Base-by-base conservation (phyloP, 345 rosid species). In the Eucalyptus tenuipes region DNA sequence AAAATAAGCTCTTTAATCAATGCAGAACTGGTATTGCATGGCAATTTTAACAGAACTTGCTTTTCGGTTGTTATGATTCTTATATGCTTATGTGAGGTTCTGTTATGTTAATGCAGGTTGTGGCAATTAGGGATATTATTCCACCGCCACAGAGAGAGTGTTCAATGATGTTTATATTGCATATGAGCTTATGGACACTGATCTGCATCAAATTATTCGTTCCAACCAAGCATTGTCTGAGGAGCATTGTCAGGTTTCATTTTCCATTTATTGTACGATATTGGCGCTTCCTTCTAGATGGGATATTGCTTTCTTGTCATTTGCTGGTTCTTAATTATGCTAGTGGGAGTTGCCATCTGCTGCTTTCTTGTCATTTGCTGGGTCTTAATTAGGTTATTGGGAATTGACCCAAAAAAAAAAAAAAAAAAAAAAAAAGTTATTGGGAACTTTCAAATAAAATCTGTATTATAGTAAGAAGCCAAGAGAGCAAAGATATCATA, bases 151-250 rank as follows among this genome's bases (percentile, higher is more conserved):
- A 89, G 89, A 96, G 98, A 90, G 91, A 92, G 85, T 86, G 13
- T 96, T 94, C 86, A 93, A 96, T 90, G 99, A 97, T 94, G 96
- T 96, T 89, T 97, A 97, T 92, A 96, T 97, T 64, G 98, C 94
- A 17, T 95, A 95, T 92, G 99, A 96, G 89, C 89, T 96, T 50
- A 96, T 96, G 98, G 98, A 95, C 86, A 89, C 94, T 86, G 96
- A 96, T 91, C 93, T 97, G 87, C 91, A 90, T 89, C 94, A 91
- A 92, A 89, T 96, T 88, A 92, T 97, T 84, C 94, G 92, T 33
- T 96, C 98, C 68, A 90, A 92, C 75, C 96, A 95, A 91, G 93
- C 81, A 84, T 92, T 97, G 88, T 91, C 92, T 4, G 92, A 92
- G 89, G 95, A 93, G 90, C 99, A 97, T 90, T 92, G 94, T 89